These are phyloP conservation scores for Aspergillus sclerotialis DNA, from an alignment of 2,329 filamentous ascomycete species.

Conservation along the genomic window DNA sequence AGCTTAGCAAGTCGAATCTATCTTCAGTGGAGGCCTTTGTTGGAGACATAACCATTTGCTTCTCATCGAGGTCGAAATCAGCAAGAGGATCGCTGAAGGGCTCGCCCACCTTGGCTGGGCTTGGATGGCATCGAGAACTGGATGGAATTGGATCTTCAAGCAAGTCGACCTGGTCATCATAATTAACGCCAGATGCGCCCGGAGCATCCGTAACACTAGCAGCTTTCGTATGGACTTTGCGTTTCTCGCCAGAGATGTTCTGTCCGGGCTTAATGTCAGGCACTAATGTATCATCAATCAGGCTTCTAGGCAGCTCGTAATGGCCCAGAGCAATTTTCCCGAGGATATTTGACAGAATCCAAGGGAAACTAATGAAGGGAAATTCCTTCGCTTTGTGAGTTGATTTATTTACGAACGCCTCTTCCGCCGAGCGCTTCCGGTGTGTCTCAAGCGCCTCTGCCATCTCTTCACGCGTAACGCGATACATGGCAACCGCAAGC, in stretches of 20 bases:
- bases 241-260: no score
- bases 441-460: conserved; percentile 51
- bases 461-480: conserved; percentile 67
- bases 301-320: conserved; percentile 13
- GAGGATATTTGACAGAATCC: conserved; percentile 72
- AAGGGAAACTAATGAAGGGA: conserved; percentile 89
- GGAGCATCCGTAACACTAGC: no score
- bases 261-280: no score
- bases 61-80: conserved; percentile 14
- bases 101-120: neutral
- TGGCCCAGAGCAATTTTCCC: conserved; percentile 57
- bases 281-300: no score
- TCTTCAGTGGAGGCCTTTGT: neutral
- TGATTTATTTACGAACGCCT: conserved; percentile 5
- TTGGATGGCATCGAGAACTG: neutral
- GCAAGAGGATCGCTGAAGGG: conserved; percentile 15
- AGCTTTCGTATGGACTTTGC: no score
- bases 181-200: no score
- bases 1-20: neutral
- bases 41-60: neutral
- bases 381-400: conserved; percentile 38
- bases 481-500: conserved; percentile 84
- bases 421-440: conserved; percentile 17
- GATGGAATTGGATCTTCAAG: neutral
- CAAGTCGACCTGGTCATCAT: no score